These are phyloP conservation scores for Botrytis pseudocinerea DNA, from an alignment of 2,329 filamentous ascomycete genomes.

Conservation along the genomic window DNA sequence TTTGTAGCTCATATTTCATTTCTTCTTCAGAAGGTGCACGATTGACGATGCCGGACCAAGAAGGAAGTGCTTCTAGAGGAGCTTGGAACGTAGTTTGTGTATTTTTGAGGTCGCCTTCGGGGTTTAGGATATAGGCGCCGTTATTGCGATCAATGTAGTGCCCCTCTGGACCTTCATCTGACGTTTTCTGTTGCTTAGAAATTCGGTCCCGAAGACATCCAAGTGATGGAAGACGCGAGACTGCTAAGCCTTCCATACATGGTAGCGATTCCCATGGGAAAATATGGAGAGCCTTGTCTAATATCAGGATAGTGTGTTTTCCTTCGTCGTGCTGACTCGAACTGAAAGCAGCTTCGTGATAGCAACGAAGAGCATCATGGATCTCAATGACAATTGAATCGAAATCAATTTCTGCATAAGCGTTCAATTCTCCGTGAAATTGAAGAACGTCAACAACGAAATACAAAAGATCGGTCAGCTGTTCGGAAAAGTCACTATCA, in stretches of 20 bases:
- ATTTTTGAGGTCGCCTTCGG: constrained; percentile 75
- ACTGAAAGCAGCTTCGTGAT: constrained; percentile 58
- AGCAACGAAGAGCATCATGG: constrained; percentile 77
- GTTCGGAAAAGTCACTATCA: constrained; percentile 77
- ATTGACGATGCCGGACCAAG: constrained; percentile 70
- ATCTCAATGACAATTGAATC: constrained; percentile 88
- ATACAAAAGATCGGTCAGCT: constrained; percentile 88
- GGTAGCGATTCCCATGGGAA: constrained; percentile 97
- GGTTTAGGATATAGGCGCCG: constrained; percentile 85
- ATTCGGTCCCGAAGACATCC: constrained; percentile 78
- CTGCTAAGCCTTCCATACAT: constrained; percentile 74
- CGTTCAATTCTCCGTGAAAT: constrained; percentile 93
- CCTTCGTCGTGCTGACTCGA: constrained; percentile 42
- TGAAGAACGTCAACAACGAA: constrained; percentile 96
- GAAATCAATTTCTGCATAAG: constrained; percentile 97
- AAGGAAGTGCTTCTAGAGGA: constrained; percentile 61
- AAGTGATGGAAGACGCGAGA: constrained; percentile 86
- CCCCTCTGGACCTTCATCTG: constrained; percentile 42
- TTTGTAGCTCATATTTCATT: constrained; percentile 67
- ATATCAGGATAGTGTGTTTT: constrained; percentile 79
- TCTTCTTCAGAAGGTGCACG: constrained; percentile 74
- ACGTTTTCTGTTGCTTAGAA: constrained; percentile 41
- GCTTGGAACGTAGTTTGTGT: constrained; percentile 76
- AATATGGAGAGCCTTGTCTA: constrained; percentile 86
- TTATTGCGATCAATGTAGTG: constrained; percentile 56